A percentile compares a stretch with the other conserved stretches of the same genome.
phyloP scores from a whole-genome alignment of 306 rosid species.

The Myrica gale region DNA sequence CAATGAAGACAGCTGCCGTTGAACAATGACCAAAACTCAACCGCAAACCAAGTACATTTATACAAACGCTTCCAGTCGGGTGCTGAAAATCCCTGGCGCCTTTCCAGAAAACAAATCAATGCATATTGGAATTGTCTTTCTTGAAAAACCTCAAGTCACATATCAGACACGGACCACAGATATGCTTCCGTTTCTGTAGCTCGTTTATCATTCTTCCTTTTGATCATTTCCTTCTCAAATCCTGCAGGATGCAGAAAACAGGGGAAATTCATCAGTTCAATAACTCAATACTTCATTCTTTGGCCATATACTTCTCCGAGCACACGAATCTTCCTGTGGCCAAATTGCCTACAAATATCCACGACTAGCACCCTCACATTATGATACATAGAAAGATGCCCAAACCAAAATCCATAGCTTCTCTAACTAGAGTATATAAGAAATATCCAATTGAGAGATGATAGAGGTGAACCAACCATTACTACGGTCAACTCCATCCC shows the following conservation, averaged over 20 bases:
- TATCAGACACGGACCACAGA: slow-evolving; percentile 92
- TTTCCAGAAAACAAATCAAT: not conserved
- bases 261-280: too few relatives aligned
- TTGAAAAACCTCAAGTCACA: slow-evolving; percentile 39
- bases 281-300: too few relatives aligned
- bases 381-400: too few relatives aligned
- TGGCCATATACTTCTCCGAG: too few relatives aligned
- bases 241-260: not conserved
- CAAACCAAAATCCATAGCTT: not conserved
- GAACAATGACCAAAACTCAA: not conserved
- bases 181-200: slow-evolving; percentile 82
- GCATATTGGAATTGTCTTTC: not conserved
- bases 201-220: slow-evolving; percentile 67
- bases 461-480: slow-evolving; percentile 56
- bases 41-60: not conserved
- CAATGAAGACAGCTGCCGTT: not conserved
- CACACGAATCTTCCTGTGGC: too few relatives aligned
- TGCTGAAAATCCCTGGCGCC: not conserved
- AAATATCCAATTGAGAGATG: not conserved
- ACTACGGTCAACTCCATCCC: slow-evolving; percentile 97
- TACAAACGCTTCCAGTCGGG: not conserved
- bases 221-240: slow-evolving; percentile 62
- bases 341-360: too few relatives aligned
- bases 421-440: not conserved
- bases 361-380: too few relatives aligned